phyloP scores from a whole-genome alignment of 768 basidiomycete species.

The Tylopilus rubrobrunneus region DNA sequence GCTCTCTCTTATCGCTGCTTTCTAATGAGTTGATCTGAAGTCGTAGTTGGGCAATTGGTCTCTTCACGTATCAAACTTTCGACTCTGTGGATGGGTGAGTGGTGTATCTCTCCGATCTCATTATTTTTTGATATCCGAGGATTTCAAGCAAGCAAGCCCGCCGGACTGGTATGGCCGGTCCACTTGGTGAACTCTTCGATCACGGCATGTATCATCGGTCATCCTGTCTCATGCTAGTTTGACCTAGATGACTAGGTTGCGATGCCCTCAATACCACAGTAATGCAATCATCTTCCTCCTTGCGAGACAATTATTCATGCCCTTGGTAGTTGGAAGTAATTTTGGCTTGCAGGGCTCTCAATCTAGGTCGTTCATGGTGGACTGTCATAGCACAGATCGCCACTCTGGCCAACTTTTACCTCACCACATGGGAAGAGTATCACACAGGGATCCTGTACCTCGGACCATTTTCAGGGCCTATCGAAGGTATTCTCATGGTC shows the following conservation, averaged over 20 bases:
- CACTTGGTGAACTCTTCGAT: slow-evolving; percentile 97
- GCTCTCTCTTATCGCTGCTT: neutral
- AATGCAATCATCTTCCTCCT: slow-evolving; percentile 7
- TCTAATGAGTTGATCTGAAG: neutral
- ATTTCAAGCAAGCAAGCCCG: slow-evolving; percentile 83
- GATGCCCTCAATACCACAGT: slow-evolving; percentile 96
- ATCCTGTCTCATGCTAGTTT: neutral
- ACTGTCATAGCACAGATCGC: slow-evolving; percentile 81
- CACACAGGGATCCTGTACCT: slow-evolving; percentile 92
- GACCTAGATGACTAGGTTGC: slow-evolving; percentile 50
- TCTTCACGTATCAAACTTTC: slow-evolving; percentile 89
- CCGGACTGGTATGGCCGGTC: slow-evolving; percentile 95
- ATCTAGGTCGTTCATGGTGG: slow-evolving; percentile 96
- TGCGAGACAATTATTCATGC: neutral
- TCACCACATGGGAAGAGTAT: slow-evolving; percentile 80
- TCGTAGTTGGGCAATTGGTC: slow-evolving; percentile 75
- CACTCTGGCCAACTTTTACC: slow-evolving; percentile 66
- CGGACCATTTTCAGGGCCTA: slow-evolving; percentile 90
- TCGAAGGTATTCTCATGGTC: slow-evolving; percentile 93
- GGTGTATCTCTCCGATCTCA: neutral
- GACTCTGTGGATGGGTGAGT: slow-evolving; percentile 86
- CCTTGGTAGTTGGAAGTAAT: slow-evolving; percentile 76
- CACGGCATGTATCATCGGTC: slow-evolving; percentile 56
- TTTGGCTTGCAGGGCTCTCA: slow-evolving; percentile 78
- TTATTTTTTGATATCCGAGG: neutral